Evolutionary conservation across 2,329 filamentous ascomycete genomes (phyloP).

Genomic region (Epichloe festucae): DNA sequence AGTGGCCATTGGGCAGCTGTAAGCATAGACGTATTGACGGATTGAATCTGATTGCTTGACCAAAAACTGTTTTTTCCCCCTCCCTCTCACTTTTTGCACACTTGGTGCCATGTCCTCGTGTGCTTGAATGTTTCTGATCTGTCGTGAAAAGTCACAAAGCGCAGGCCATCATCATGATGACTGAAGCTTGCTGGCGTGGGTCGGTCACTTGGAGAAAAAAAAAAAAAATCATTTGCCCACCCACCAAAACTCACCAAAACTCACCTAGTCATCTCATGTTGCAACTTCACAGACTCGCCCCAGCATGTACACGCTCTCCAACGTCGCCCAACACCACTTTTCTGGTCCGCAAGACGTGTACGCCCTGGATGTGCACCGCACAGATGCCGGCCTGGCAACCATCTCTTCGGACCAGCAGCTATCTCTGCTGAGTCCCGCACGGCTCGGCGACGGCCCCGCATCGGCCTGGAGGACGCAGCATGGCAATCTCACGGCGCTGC

Average conservation of each 20-base stretch:
- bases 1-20: not conserved
- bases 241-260: too few relatives aligned
- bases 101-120: too few relatives aligned
- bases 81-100: too few relatives aligned
- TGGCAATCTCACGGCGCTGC: slow-evolving; percentile 50
- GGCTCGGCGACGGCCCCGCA: slow-evolving; percentile 38
- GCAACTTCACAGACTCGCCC: not conserved
- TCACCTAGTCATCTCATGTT: too few relatives aligned
- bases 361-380: slow-evolving; percentile 44
- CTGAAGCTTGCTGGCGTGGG: too few relatives aligned
- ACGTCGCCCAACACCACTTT: slow-evolving; percentile 18
- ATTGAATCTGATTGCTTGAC: not conserved
- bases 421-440: slow-evolving; percentile 47
- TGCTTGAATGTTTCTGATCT: too few relatives aligned
- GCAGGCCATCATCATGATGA: too few relatives aligned
- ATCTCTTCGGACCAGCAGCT: slow-evolving; percentile 62
- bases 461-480: slow-evolving; percentile 40
- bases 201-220: too few relatives aligned
- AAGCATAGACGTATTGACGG: not conserved
- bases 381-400: slow-evolving; percentile 39
- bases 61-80: not conserved
- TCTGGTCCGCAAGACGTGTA: slow-evolving; percentile 31
- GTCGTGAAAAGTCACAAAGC: too few relatives aligned
- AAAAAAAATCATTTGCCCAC: too few relatives aligned
- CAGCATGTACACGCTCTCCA: slow-evolving; percentile 23